Percentiles rank a stretch among this genome's conserved stretches.
These are phyloP conservation scores for Thozetella sp. DNA, from an alignment of 495 filamentous ascomycete species.

Conservation along the genomic window DNA sequence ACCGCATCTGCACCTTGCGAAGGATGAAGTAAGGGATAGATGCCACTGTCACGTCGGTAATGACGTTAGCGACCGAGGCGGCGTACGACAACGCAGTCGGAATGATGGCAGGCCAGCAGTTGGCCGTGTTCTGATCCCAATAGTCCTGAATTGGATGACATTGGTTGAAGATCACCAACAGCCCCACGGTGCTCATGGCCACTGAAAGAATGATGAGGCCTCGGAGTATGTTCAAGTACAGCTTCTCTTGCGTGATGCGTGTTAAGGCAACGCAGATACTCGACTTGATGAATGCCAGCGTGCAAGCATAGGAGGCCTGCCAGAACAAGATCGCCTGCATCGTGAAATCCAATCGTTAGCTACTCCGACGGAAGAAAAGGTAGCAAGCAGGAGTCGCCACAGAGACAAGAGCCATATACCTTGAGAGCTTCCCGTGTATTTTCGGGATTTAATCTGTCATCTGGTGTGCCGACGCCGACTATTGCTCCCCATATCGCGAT, in stretches of 20 bases:
- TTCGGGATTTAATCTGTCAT: background rate
- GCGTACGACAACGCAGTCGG: background rate
- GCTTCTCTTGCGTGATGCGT: constrained; percentile 13
- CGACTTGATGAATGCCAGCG: constrained; percentile 13
- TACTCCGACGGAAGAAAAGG: background rate
- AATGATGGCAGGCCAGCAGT: background rate
- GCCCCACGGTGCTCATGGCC: background rate
- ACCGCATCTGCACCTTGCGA: constrained; percentile 19
- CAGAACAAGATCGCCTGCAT: constrained; percentile 6
- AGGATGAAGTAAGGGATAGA: constrained; percentile 13
- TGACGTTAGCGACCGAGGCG: constrained; percentile 7
- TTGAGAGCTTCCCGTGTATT: background rate
- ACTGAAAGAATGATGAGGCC: constrained; percentile 7
- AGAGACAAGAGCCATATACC: background rate
- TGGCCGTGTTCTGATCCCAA: constrained; percentile 3
- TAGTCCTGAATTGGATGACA: constrained; percentile 11
- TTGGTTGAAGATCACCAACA: constrained; percentile 6
- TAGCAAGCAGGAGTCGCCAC: too few relatives aligned
- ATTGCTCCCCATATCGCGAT: background rate
- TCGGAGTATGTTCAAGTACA: constrained; percentile 15
- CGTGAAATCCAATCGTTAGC: background rate
- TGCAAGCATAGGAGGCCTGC: constrained; percentile 6
- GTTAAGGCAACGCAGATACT: constrained; percentile 17
- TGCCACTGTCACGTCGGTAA: constrained; percentile 17
- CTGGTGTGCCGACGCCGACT: background rate